Base-by-base conservation (phyloP, 2,329 filamentous ascomycete species). In the Aspergillus ruber region DNA sequence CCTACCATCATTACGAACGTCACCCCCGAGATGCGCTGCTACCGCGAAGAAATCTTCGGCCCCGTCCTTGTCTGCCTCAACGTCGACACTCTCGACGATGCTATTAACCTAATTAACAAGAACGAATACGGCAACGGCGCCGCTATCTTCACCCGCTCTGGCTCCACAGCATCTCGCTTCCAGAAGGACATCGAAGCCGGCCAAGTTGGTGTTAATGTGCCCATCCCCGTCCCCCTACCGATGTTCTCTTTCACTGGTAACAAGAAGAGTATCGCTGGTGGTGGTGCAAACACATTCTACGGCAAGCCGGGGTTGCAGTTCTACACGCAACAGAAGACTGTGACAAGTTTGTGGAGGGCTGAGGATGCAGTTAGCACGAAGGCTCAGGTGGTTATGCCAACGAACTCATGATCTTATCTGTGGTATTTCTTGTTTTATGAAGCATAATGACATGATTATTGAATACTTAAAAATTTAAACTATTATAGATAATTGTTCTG, bases 291-390 rank as follows among this genome's bases (percentile, higher is more conserved):
- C 73, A 95, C 90, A 13, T 97, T 98, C 68, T 98, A 98, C 72
- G 93, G 93, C 56, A 86, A 88, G 71, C 88, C 90, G 0, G 93
- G 91, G 20, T 72, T 98, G 66, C 84, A 87, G 65, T 98, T 98
- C 67, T 97, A 95, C 72, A 98, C 93, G 3, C 93, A 97, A 74
- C 81, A 87, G 65, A 97, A 98, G 86, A 98, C 93, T 2, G 93
- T 98, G 43, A 98, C 93, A 45, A 85, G 88, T 56, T 73, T 94
- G 66, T 98, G 93, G 93, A 82, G 83, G 63, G 83, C 80, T 51
- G 83, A 90, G 62, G 90, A 96, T 73, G 90, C 89, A 1, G 80
- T 93, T 43, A 84, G 83, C 47, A 86, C 84, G 56, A 91, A 90
- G 79, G 90, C 90, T 13, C 82, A 84, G 61, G 89, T 94, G 9